Evolutionary conservation across 2,329 filamentous ascomycete species (phyloP), one percentile per base, ranked within the genome.

Genomic region (Pestalotiopsis sp.): DNA sequence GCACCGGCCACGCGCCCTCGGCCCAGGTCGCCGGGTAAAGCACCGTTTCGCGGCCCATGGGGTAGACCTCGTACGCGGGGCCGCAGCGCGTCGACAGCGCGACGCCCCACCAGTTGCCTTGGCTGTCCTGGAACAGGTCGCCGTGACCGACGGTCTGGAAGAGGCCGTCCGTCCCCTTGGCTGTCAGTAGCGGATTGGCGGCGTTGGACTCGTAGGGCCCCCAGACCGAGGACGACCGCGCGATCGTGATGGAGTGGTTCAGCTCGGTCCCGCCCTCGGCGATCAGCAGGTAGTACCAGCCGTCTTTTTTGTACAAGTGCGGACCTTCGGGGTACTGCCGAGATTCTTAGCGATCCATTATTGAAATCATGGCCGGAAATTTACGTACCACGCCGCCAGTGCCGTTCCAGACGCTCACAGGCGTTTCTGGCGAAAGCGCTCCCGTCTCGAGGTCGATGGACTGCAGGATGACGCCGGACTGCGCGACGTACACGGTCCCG

Each of bases 11-110:
- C 5, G 82, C 79, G 0, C 79, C 82, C 3, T 80, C 75, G 0
- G 79, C 67, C 87, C 85, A 89, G 0, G 77, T 83, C 1, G 82
- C 84, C 4, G 59, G 59, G 11, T 61, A 61, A 3, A 61, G 74
- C 0, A 86, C 81, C 0, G 83, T 83, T 74, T 89, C 86, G 14
- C 86, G 78, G 1, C 86, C 86, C 85, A 87, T 86, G 0, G 84
- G 84, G 71, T 83, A 86, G 27, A 76, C 76, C 39, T 73, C 69
- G 71, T 78, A 84, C 56, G 75, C 76, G 0, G 81, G 79, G 0
- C 81, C 83, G 17, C 61, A 69, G 1, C 62, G 56, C 25, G 68
- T 68, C 13, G 59, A 36, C 31, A 61, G 31, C 25, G 59, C 59
- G 27, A 39, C 59, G 36, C 78, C 82, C 84, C 84, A 86, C 84